phyloP scores from a whole-genome alignment of 345 rosid genomes.

The Salix purpurea region DNA sequence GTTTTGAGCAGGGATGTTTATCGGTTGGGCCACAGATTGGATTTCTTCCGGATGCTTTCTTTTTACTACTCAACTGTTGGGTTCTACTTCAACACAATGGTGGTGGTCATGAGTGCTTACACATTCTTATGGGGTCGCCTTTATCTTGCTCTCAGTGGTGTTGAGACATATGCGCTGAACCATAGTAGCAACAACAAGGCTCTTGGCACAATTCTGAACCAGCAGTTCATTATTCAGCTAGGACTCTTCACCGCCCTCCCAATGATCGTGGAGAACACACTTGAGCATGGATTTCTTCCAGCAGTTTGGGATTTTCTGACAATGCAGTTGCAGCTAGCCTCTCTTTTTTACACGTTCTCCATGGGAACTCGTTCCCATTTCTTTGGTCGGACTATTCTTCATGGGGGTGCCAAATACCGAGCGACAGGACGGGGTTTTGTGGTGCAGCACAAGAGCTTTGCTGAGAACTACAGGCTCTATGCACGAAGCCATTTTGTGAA shows the following conservation, averaged over 20 bases:
- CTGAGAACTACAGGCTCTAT: conserved; percentile 75
- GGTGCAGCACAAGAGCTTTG: conserved; percentile 75
- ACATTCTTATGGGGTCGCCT: conserved; percentile 83
- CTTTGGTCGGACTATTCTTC: conserved; percentile 88
- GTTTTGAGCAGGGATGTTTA: conserved; percentile 83
- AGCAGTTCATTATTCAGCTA: conserved; percentile 45
- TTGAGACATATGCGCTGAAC: conserved; percentile 44
- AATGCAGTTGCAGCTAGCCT: conserved; percentile 82
- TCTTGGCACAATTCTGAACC: conserved; percentile 24
- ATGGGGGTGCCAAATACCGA: conserved; percentile 89
- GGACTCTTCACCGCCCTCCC: conserved; percentile 85
- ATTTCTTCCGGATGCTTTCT: conserved; percentile 84
- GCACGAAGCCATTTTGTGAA: conserved; percentile 89
- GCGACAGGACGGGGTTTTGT: conserved; percentile 95
- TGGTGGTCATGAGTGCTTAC: conserved; percentile 66
- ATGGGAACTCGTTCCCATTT: conserved; percentile 82
- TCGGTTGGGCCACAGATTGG: conserved; percentile 80
- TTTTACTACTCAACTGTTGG: conserved; percentile 73
- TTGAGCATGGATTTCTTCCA: conserved; percentile 78
- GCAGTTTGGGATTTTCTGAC: conserved; percentile 82
- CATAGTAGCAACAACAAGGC: conserved; percentile 30
- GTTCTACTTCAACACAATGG: conserved; percentile 66
- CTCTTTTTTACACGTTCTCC: conserved; percentile 75
- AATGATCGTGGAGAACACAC: conserved; percentile 78
- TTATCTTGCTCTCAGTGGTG: conserved; percentile 81